Conservation (phyloP, 345 rosid species). For the Mangifera indica region DNA sequence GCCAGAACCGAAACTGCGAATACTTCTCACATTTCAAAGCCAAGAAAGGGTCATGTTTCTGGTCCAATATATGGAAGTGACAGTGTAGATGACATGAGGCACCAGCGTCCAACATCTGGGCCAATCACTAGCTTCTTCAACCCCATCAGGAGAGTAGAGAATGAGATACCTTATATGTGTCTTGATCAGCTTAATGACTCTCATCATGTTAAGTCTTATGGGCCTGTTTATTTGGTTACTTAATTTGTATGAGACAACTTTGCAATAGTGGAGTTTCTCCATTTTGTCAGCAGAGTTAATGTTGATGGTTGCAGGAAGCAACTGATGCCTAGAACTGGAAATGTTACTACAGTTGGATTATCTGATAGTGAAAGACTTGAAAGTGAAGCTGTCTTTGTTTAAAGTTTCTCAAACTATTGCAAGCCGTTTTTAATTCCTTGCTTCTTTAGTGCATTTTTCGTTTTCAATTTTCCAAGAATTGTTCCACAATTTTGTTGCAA, state of each 20-base stretch:
- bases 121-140: slow-evolving; percentile 38
- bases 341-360: background rate
- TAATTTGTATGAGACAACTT: slow-evolving; percentile 13
- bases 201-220: slow-evolving; percentile 36
- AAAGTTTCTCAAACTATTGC: background rate
- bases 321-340: background rate
- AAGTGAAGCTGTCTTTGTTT: background rate
- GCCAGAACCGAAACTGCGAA: slow-evolving; percentile 21
- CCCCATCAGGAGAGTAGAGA: slow-evolving; percentile 29
- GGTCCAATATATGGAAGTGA: slow-evolving; percentile 37
- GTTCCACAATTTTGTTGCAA: background rate
- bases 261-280: background rate
- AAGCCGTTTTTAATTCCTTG: background rate
- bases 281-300: slow-evolving; percentile 7
- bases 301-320: background rate
- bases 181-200: slow-evolving; percentile 35
- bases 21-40: slow-evolving; percentile 22
- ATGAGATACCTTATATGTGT: slow-evolving; percentile 40
- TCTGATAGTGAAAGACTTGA: background rate
- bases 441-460: background rate
- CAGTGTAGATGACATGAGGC: slow-evolving; percentile 17
- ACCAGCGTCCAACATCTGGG: slow-evolving; percentile 38
- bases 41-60: slow-evolving; percentile 39
- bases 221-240: slow-evolving; percentile 57
- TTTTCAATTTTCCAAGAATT: background rate